Conservation (phyloP, 148 eudicot genomes). For the Fagopyrum esculentum region DNA sequence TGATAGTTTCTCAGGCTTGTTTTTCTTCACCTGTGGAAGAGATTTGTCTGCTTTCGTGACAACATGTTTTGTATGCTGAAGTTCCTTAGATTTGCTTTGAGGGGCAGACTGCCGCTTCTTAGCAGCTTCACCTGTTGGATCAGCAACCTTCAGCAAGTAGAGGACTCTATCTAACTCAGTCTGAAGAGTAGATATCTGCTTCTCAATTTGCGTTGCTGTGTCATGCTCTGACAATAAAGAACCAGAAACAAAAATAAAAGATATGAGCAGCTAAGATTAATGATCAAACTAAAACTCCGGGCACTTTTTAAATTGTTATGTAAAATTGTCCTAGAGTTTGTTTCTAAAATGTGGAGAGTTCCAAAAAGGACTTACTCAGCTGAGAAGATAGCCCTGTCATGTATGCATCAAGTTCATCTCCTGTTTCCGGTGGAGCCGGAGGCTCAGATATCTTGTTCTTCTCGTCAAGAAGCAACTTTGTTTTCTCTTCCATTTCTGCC, state of each 20-base stretch:
- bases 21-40: slow-evolving; percentile 21
- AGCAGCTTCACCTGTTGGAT: slow-evolving; percentile 82
- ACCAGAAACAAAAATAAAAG: slow-evolving; percentile 15
- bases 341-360: background rate
- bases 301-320: background rate
- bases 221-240: slow-evolving; percentile 48
- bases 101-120: slow-evolving; percentile 50
- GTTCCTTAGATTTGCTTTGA: slow-evolving; percentile 24
- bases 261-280: background rate
- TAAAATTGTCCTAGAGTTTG: background rate
- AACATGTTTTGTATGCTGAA: slow-evolving; percentile 20
- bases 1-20: slow-evolving; percentile 23
- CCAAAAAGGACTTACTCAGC: slow-evolving; percentile 44
- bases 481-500: slow-evolving; percentile 72
- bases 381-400: slow-evolving; percentile 91
- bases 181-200: slow-evolving; percentile 65
- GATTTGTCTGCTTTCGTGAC: slow-evolving; percentile 25
- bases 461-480: slow-evolving; percentile 52
- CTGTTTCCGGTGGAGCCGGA: slow-evolving; percentile 37
- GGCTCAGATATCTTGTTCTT: slow-evolving; percentile 39
- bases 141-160: slow-evolving; percentile 87
- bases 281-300: background rate
- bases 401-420: slow-evolving; percentile 87
- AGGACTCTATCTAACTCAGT: slow-evolving; percentile 73
- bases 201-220: slow-evolving; percentile 46